phyloP scores from a whole-genome alignment of 495 filamentous ascomycete species.

The Bacidia gigantensis region DNA sequence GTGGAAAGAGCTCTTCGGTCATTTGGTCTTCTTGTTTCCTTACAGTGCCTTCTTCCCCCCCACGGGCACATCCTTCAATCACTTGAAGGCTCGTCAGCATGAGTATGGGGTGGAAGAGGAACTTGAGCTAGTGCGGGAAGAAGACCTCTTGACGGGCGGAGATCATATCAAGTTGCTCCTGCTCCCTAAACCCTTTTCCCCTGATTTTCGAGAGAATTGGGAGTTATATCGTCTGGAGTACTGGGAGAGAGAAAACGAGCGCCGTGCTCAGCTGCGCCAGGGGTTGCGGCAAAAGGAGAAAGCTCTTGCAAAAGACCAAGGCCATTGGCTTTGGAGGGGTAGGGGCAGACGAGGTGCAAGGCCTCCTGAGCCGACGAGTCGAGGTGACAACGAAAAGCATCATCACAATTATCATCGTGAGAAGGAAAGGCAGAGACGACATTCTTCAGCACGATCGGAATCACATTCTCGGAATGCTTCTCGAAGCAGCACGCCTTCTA shows the following conservation, averaged over 20 bases:
- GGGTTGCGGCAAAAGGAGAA: constrained; percentile 51
- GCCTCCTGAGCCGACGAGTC: constrained; percentile 22
- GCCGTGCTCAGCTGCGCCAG: constrained; percentile 56
- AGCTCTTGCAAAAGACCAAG: constrained; percentile 48
- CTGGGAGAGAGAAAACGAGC: constrained; percentile 93
- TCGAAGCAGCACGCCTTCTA: constrained; percentile 34
- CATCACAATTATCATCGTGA: constrained; percentile 24
- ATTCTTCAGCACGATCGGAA: constrained; percentile 30
- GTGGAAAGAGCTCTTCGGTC: constrained; percentile 64
- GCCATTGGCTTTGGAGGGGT: constrained; percentile 73
- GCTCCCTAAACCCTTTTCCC: constrained; percentile 86
- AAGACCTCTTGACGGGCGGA: constrained; percentile 78
- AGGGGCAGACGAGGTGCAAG: constrained; percentile 49
- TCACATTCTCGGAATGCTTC: constrained; percentile 36
- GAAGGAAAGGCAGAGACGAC: constrained; percentile 26
- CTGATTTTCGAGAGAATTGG: constrained; percentile 95
- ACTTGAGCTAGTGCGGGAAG: constrained; percentile 43
- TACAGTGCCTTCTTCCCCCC: constrained; percentile 40
- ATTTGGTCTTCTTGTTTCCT: constrained; percentile 58
- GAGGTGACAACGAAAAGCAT: constrained; percentile 19
- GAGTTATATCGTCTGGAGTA: constrained; percentile 85
- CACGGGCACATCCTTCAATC: constrained; percentile 44
- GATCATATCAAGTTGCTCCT: constrained; percentile 84
- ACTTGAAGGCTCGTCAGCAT: constrained; percentile 47
- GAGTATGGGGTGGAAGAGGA: constrained; percentile 37